Conservation (phyloP, 495 filamentous ascomycete genomes). For the Zalerion maritima region DNA sequence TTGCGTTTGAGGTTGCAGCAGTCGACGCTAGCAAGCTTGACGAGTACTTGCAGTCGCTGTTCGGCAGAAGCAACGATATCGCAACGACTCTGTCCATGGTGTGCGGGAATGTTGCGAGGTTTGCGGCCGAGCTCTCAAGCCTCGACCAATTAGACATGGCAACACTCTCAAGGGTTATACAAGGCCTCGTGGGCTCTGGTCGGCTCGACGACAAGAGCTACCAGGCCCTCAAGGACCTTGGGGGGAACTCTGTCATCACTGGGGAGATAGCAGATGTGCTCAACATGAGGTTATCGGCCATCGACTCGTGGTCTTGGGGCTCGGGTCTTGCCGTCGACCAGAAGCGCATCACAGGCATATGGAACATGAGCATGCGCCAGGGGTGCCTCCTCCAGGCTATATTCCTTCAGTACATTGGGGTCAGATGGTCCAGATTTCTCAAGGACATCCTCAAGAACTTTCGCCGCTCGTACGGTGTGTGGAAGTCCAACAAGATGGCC, state of each 20-base stretch:
- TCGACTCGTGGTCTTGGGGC: constrained; percentile 49
- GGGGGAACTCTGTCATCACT: constrained; percentile 37
- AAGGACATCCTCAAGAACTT: constrained; percentile 31
- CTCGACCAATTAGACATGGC: constrained; percentile 25
- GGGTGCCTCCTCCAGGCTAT: constrained; percentile 52
- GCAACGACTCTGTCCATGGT: constrained; percentile 29
- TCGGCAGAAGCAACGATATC: constrained; percentile 19
- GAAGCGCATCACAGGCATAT: constrained; percentile 45
- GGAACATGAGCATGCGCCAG: constrained; percentile 49
- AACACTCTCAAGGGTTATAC: constrained; percentile 34
- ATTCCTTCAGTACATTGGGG: constrained; percentile 49
- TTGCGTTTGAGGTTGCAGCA: constrained; percentile 38
- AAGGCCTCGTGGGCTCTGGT: constrained; percentile 39
- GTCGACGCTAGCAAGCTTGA: constrained; percentile 31
- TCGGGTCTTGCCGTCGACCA: constrained; percentile 40
- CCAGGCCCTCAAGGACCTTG: constrained; percentile 43
- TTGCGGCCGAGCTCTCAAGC: constrained; percentile 26
- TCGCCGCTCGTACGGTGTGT: constrained; percentile 23
- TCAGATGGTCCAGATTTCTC: constrained; percentile 44
- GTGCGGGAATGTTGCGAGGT: constrained; percentile 25
- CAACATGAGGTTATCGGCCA: constrained; percentile 47
- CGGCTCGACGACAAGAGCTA: constrained; percentile 46
- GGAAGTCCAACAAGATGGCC: constrained; percentile 21
- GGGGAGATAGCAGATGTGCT: constrained; percentile 50
- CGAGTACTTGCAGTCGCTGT: constrained; percentile 38